Evolutionary conservation across 2,329 filamentous ascomycete genomes (phyloP), one percentile per base, ranked within the genome.

Genomic region (Ophiostoma novo-ulmi): DNA sequence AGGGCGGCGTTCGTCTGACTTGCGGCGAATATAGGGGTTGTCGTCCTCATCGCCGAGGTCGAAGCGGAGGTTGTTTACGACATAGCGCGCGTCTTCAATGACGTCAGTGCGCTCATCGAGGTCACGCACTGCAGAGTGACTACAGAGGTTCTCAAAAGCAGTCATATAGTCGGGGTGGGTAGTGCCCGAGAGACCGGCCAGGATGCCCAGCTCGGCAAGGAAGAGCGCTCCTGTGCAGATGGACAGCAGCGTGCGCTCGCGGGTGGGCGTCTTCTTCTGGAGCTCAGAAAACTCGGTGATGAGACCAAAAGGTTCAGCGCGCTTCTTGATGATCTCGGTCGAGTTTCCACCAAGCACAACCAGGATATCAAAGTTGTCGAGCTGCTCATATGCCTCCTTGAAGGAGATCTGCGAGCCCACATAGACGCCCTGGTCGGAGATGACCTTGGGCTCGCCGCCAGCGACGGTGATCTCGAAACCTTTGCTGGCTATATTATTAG

Each of bases 11-110:
- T 84, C 87, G 75, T 91, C 89, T 71, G 88, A 87, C 84, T 90
- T 91, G 82, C 87, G 88, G 76, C 91, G 86, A 78, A 95, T 89
- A 81, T 94, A 94, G 41, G 91, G 91, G 80, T 92, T 94, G 80
- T 93, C 89, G 73, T 94, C 91, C 77, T 91, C 88, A 77, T 94
- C 88, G 72, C 90, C 90, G 75, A 95, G 83, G 76, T 95, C 92
- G 79, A 94, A 96, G 75, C 92, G 90, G 72, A 93, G 89, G 81
- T 96, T 95, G 85, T 96, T 96, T 79, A 96, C 92, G 26, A 96
- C 92, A 78, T 95, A 96, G 77, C 92, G 87, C 77, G 85, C 85
- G 74, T 92, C 89, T 77, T 95, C 91, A 77, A 94, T 86, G 74
- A 95, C 90, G 77, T 95, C 91, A 76, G 91, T 93, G 77, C 91